phyloP scores from a whole-genome alignment of 768 basidiomycete genomes.

The Suillus subaureus region DNA sequence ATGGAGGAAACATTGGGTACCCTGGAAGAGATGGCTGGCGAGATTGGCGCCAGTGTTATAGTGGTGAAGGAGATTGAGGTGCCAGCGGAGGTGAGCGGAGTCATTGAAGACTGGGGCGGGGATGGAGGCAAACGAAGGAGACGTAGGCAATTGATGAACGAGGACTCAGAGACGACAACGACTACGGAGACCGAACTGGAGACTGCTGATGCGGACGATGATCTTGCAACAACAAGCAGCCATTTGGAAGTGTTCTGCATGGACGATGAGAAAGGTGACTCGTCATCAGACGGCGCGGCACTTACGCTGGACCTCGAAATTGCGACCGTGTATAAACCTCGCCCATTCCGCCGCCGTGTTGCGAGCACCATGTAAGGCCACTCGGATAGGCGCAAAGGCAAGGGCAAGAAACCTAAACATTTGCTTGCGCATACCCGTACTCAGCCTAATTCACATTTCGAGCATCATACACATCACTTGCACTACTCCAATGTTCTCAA shows the following conservation, averaged over 20 bases:
- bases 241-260: constrained; percentile 44
- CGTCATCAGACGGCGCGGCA: constrained; percentile 31
- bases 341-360: constrained; percentile 55
- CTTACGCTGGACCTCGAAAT: constrained; percentile 65
- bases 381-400: constrained; percentile 20
- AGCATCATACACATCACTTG: neutral
- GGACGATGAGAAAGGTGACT: constrained; percentile 44
- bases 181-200: constrained; percentile 41
- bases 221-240: constrained; percentile 22
- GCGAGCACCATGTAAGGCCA: constrained; percentile 24
- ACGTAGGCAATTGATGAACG: constrained; percentile 31
- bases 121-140: constrained; percentile 28
- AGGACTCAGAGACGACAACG: constrained; percentile 33
- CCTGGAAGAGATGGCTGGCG: constrained; percentile 91
- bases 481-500: constrained; percentile 7
- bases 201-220: constrained; percentile 41
- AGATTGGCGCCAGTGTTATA: constrained; percentile 90
- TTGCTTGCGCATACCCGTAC: constrained; percentile 23
- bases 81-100: constrained; percentile 48
- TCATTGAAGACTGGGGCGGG: constrained; percentile 43
- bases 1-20: constrained; percentile 84
- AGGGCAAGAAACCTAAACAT: constrained; percentile 36
- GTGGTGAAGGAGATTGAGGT: constrained; percentile 89
- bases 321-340: constrained; percentile 71
- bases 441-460: constrained; percentile 12